A percentile compares a stretch with the other conserved stretches of the same genome.
These are phyloP conservation scores for Cnidoscolus chayamansa DNA, from an alignment of 441 rosid genomes.

Conservation along the genomic window DNA sequence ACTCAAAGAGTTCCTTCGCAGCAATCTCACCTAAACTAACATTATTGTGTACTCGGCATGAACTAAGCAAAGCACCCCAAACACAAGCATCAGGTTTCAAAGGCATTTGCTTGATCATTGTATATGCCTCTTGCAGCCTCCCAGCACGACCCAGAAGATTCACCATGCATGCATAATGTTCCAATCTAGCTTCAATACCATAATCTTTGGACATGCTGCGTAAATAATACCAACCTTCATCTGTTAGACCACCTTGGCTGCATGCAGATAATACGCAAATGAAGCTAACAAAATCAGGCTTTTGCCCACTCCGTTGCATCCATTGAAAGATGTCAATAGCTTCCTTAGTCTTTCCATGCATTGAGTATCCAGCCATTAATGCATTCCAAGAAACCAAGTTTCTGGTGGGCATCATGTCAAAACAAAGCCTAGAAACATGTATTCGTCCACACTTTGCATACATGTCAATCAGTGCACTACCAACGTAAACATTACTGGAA, in stretches of 20 bases:
- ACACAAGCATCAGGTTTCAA: slow-evolving; percentile 30
- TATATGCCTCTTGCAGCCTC: slow-evolving; percentile 10
- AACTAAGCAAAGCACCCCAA: slow-evolving; percentile 29
- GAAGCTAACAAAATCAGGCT: slow-evolving; percentile 55
- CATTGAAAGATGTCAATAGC: slow-evolving; percentile 43
- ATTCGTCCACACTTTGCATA: slow-evolving; percentile 66
- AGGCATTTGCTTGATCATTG: slow-evolving; percentile 49
- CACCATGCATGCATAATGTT: slow-evolving; percentile 66
- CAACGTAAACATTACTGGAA: slow-evolving; percentile 29
- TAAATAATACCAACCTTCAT: slow-evolving; percentile 48
- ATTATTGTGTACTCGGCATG: slow-evolving; percentile 25
- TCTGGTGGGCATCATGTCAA: slow-evolving; percentile 44
- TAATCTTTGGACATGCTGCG: slow-evolving; percentile 40
- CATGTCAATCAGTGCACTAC: slow-evolving; percentile 64
- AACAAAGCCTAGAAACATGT: slow-evolving; percentile 40
- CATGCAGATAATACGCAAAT: slow-evolving; percentile 54
- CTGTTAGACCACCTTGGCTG: slow-evolving; percentile 49
- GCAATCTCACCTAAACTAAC: slow-evolving; percentile 25
- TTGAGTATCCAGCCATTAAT: slow-evolving; percentile 53
- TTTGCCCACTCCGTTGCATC: slow-evolving; percentile 40
- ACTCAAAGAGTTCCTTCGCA: slow-evolving; percentile 20
- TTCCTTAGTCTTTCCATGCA: slow-evolving; percentile 56
- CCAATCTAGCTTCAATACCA: slow-evolving; percentile 51
- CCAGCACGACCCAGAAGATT: slow-evolving; percentile 37
- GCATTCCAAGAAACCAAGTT: slow-evolving; percentile 67